phyloP scores from a whole-genome alignment of 345 rosid genomes.

The Hibiscus tridactylites region DNA sequence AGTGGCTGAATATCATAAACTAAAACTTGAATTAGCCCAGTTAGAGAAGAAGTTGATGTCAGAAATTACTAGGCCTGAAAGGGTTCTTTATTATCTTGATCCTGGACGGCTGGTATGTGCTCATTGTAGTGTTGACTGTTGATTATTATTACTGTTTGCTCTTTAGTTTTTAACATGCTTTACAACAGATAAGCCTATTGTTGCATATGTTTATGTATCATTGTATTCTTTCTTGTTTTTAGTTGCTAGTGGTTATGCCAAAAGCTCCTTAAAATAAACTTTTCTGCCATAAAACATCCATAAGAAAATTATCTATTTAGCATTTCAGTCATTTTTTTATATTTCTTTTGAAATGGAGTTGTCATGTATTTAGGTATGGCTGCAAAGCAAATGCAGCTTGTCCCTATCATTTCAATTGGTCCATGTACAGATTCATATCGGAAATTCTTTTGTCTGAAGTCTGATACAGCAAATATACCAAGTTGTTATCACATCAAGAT shows the following conservation, averaged over 20 bases:
- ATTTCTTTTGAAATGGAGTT: background rate
- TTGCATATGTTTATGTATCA: background rate
- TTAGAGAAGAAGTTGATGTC: conserved; percentile 89
- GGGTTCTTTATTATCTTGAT: conserved; percentile 74
- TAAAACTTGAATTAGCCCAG: conserved; percentile 73
- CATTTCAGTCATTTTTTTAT: background rate
- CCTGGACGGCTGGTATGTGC: conserved; percentile 87
- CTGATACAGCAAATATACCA: background rate
- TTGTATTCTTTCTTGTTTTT: background rate
- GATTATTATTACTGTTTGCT: background rate
- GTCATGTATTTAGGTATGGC: background rate
- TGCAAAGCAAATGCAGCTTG: background rate
- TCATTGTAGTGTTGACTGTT: background rate
- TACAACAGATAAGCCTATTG: background rate
- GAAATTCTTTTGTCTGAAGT: background rate
- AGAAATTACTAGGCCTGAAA: conserved; percentile 94
- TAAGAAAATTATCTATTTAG: background rate
- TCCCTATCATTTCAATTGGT: background rate
- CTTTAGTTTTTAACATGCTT: background rate
- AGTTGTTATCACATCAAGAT: background rate
- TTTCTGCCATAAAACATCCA: background rate
- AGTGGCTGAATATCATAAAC: conserved; percentile 82
- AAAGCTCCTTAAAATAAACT: background rate
- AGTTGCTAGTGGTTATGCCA: background rate
- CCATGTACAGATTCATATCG: background rate